These are phyloP conservation scores for Ceratobasidium sp. DNA, from an alignment of 1,284 basidiomycete genomes.

Conservation along the genomic window DNA sequence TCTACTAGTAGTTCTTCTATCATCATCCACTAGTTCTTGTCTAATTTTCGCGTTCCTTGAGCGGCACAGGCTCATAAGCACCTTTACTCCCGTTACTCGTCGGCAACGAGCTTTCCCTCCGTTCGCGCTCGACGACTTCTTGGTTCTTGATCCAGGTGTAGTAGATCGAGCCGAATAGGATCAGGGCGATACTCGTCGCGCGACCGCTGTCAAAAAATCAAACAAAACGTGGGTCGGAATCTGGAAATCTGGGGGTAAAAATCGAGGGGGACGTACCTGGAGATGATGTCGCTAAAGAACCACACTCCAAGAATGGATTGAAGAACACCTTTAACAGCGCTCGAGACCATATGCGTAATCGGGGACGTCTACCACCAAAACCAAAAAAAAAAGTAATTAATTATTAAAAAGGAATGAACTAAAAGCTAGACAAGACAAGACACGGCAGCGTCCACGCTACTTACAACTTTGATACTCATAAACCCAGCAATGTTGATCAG, in stretches of 20 bases:
- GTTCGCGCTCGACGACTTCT: conserved; percentile 59
- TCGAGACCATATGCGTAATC: conserved; percentile 93
- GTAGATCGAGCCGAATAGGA: conserved; percentile 83
- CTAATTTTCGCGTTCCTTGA: conserved; percentile 64
- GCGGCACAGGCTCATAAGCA: conserved; percentile 65
- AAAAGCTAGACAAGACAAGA: conserved; percentile 10
- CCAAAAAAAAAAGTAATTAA: conserved; percentile 3
- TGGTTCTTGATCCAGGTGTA: conserved; percentile 89
- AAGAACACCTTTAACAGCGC: conserved; percentile 85
- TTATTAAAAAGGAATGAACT: conserved; percentile 10
- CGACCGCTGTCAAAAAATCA: conserved; percentile 70
- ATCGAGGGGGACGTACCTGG: conserved; percentile 65
- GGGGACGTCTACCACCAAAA: conserved; percentile 72
- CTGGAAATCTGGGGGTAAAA: too few relatives aligned
- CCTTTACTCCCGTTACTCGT: conserved; percentile 38
- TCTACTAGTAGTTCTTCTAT: conserved; percentile 54
- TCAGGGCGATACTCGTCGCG: conserved; percentile 80
- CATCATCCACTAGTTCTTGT: conserved; percentile 54
- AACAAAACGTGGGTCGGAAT: too few relatives aligned
- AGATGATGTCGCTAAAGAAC: conserved; percentile 81
- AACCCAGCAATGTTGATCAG: conserved; percentile 89
- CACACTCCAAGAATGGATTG: conserved; percentile 80
- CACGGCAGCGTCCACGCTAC: conserved; percentile 27
- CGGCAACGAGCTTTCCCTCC: conserved; percentile 38
- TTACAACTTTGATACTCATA: conserved; percentile 83